Conservation (phyloP, 306 rosid species). For the Begonia fuchsioides region DNA sequence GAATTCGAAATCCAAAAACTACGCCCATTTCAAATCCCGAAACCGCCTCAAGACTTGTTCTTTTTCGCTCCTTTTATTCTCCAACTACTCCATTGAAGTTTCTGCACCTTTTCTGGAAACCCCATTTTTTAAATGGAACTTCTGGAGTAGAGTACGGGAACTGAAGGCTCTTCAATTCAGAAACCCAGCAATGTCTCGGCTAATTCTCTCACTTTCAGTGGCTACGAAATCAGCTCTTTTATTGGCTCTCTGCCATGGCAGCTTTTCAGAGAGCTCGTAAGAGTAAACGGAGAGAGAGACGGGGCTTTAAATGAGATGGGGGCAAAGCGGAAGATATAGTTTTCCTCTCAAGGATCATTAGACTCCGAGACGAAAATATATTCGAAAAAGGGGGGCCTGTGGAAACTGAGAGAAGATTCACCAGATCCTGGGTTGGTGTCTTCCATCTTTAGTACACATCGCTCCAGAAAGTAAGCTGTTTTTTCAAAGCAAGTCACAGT, state of each 20-base stretch:
- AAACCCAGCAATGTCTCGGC: conserved; percentile 4
- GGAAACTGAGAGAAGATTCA: neutral
- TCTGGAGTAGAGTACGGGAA: neutral
- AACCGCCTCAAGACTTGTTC: too few species aligned
- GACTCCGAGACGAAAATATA: neutral
- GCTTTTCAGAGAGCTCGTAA: neutral
- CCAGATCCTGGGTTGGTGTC: conserved; percentile 17
- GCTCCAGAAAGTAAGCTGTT: conserved; percentile 27
- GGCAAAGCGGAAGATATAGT: neutral
- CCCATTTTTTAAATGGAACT: too few species aligned
- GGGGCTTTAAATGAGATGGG: neutral
- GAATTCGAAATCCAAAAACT: too few species aligned
- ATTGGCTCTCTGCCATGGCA: neutral
- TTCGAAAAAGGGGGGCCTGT: neutral
- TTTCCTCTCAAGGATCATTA: neutral
- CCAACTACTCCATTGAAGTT: too few species aligned
- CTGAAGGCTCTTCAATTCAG: neutral
- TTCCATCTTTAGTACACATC: conserved; percentile 44
- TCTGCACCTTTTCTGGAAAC: too few species aligned
- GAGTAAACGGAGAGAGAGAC: neutral
- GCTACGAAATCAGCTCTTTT: conserved; percentile 15
- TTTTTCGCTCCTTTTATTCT: too few species aligned
- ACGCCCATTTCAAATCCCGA: too few species aligned
- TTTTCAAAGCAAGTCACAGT: neutral
- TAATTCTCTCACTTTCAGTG: conserved; percentile 30